These are phyloP conservation scores for Trichoderma reesei DNA, from an alignment of 495 filamentous ascomycete species.

Conservation along the genomic window DNA sequence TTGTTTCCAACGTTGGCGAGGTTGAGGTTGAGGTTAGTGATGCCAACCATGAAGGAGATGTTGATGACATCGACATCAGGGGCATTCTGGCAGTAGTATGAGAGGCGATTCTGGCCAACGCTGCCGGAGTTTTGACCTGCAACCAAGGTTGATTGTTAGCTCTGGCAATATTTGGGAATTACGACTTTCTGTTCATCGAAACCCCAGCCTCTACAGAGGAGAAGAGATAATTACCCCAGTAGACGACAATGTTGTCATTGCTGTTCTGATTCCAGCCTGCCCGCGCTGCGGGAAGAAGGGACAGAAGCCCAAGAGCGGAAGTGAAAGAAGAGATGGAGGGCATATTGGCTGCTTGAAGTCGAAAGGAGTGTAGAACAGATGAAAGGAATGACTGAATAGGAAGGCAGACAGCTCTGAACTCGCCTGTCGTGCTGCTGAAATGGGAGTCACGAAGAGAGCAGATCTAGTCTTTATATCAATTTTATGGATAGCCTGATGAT, in stretches of 20 bases:
- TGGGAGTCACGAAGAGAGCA: not conserved
- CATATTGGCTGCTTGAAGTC: not conserved
- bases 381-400: not conserved
- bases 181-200: not conserved
- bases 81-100: not conserved
- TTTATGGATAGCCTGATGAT: not conserved
- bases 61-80: constrained; percentile 41
- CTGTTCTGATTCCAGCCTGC: constrained; percentile 10
- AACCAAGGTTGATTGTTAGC: not conserved
- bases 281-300: not conserved
- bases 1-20: constrained; percentile 49
- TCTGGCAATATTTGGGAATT: not conserved
- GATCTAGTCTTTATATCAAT: not conserved
- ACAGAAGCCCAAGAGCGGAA: not conserved
- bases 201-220: too few species aligned
- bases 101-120: constrained; percentile 2
- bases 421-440: not conserved
- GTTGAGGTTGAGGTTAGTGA: constrained; percentile 49
- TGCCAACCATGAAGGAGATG: constrained; percentile 49
- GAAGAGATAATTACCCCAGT: not conserved
- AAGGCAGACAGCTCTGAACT: not conserved
- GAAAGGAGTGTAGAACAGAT: not conserved
- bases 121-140: not conserved
- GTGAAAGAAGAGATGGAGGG: not conserved
- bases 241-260: constrained; percentile 6